Conservation (phyloP, 2,329 filamentous ascomycete species). For the Aspergillus versicolor region DNA sequence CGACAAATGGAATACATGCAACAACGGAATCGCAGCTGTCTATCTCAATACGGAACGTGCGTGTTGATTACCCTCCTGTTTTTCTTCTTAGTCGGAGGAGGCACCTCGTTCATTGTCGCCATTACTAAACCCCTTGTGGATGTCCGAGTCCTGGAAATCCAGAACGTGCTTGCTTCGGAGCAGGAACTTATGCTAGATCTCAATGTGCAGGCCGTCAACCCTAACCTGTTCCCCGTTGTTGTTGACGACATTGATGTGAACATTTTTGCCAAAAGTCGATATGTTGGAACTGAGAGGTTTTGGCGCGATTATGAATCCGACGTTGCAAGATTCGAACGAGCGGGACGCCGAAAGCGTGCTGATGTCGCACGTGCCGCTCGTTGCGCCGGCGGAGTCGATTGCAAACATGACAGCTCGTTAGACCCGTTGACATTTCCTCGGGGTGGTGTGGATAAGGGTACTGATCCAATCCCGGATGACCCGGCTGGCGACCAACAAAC, state of each 20-base stretch:
- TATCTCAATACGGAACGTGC: conserved; percentile 78
- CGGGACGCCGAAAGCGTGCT: conserved; percentile 34
- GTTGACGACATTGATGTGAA: conserved; percentile 86
- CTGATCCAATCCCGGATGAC: conserved; percentile 61
- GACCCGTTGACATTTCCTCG: conserved; percentile 14
- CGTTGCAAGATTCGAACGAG: conserved; percentile 29
- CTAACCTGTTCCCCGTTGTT: conserved; percentile 85
- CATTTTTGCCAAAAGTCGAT: conserved; percentile 90
- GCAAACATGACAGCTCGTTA: conserved; percentile 17
- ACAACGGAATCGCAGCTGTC: conserved; percentile 64
- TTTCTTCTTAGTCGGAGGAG: conserved; percentile 76
- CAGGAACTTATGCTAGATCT: conserved; percentile 95
- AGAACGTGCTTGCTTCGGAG: conserved; percentile 88
- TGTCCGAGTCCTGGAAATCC: conserved; percentile 75
- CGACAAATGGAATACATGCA: conserved; percentile 74
- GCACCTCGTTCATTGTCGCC: conserved; percentile 84
- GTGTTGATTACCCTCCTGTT: conserved; percentile 80
- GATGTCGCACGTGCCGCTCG: conserved; percentile 29
- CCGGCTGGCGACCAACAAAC: conserved; percentile 67
- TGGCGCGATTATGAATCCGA: conserved; percentile 37
- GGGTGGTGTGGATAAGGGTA: conserved; percentile 53
- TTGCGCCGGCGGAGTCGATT: conserved; percentile 23
- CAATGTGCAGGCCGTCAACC: conserved; percentile 83
- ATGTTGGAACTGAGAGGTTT: conserved; percentile 64
- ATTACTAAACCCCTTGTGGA: conserved; percentile 83